These are phyloP conservation scores for Prunus salicina DNA, from an alignment of 306 rosid species.

Conservation along the genomic window DNA sequence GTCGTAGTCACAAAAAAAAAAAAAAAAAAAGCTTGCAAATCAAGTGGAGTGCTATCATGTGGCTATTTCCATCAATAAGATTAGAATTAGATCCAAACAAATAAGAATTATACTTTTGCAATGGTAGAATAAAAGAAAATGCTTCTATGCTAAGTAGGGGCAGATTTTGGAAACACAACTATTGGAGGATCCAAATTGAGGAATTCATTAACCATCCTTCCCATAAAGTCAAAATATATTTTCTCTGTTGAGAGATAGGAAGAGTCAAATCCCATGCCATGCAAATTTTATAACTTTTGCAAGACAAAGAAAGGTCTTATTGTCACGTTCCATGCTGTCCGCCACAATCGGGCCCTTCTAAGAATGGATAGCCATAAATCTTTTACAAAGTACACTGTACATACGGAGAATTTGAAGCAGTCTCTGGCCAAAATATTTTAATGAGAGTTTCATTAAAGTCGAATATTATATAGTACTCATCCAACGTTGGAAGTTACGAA, in stretches of 20 bases:
- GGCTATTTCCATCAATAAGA: no score
- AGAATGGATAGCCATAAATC: no score
- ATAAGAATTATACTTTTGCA: background rate
- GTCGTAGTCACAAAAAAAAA: no score
- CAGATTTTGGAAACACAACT: background rate
- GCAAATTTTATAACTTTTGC: background rate
- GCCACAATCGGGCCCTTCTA: no score
- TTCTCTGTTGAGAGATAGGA: background rate
- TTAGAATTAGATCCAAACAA: background rate
- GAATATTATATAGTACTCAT: background rate
- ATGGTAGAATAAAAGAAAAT: background rate
- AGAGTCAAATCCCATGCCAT: background rate
- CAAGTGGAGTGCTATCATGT: no score
- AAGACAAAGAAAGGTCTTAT: no score
- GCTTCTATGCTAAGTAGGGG: background rate
- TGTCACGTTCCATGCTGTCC: no score
- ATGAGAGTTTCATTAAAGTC: background rate
- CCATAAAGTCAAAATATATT: background rate
- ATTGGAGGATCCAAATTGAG: background rate
- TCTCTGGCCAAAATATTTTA: background rate
- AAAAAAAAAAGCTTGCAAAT: no score
- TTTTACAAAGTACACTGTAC: background rate
- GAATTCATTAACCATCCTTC: background rate
- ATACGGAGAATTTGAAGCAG: background rate
- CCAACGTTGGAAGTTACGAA: conserved; percentile 20